These are phyloP conservation scores for Cutaneotrichosporon daszewskae DNA, from an alignment of 1,284 basidiomycete species.

Conservation along the genomic window DNA sequence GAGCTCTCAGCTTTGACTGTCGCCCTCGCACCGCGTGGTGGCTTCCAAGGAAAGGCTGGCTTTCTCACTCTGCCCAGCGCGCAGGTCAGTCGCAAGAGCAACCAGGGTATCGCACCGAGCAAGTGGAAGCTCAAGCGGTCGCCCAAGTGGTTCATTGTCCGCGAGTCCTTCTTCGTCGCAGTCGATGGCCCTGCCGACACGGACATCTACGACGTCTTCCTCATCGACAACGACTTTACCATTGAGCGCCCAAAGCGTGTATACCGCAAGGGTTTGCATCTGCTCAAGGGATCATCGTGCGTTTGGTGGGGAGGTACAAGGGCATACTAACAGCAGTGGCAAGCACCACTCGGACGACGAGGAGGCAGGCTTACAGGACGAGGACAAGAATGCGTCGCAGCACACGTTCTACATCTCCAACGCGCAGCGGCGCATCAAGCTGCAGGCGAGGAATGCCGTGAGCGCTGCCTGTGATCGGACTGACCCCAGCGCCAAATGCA, in stretches of 20 bases:
- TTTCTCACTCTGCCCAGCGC: slow-evolving; percentile 57
- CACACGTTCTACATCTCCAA: slow-evolving; percentile 95
- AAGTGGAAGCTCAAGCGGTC: slow-evolving; percentile 64
- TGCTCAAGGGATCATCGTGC: slow-evolving; percentile 25
- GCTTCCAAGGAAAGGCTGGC: slow-evolving; percentile 77
- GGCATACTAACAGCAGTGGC: not conserved
- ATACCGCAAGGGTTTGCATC: slow-evolving; percentile 41
- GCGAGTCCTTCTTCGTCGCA: slow-evolving; percentile 87
- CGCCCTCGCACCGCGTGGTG: slow-evolving; percentile 73
- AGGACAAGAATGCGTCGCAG: slow-evolving; percentile 47
- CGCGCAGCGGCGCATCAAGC: slow-evolving; percentile 79
- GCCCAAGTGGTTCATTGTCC: slow-evolving; percentile 85
- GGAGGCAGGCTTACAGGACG: slow-evolving; percentile 21
- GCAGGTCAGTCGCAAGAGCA: slow-evolving; percentile 49
- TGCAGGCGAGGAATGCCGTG: slow-evolving; percentile 83
- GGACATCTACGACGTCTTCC: slow-evolving; percentile 84
- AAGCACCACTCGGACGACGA: not conserved
- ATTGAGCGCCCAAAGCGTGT: slow-evolving; percentile 58
- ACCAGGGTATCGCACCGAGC: slow-evolving; percentile 45
- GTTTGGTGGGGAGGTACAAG: not conserved
- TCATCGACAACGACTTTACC: slow-evolving; percentile 83
- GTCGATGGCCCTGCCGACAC: slow-evolving; percentile 80
- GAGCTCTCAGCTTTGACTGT: slow-evolving; percentile 89
- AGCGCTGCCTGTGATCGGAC: slow-evolving; percentile 12
- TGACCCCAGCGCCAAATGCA: slow-evolving; percentile 77